Base-by-base conservation (phyloP, 2,329 filamentous ascomycete species). In the Ascosphaera aggregata region DNA sequence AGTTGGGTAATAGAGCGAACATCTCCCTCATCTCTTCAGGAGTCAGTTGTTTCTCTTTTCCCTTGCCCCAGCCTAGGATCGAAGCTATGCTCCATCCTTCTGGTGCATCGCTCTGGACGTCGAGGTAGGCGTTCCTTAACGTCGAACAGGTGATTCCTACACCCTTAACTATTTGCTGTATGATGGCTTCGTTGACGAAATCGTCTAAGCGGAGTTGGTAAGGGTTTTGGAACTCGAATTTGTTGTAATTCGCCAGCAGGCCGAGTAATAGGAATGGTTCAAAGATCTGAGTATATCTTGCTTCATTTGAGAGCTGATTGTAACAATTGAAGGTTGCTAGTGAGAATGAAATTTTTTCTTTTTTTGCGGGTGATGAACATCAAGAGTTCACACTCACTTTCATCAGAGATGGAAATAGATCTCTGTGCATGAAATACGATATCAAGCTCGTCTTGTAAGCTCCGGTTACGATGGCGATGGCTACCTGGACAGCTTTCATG, bases 141-240 rank as follows among this genome's bases (percentile, higher is more conserved):
- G 59, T 61, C 38, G 67, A 64, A 49, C 80, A 92, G 0, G 78
- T 75, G 41, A 69, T 62, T 2, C 84, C 82, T 17, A 93, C 70
- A 41, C 77, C 78, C 38, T 65, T 64, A 35, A 92, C 73, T 45
- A 93, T 80, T 50, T 80, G 81, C 43, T 76, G 70, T 49, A 95
- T 94, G 2, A 79, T 77, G 0, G 67, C 63, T 51, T 95, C 85
- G 52, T 98, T 93, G 49, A 94, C 82, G 56, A 95, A 95, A 55
- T 95, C 85, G 49, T 86, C 84, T 13, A 98, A 67, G 19, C 86
- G 79, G 44, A 91, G 63, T 49, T 89, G 78, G 50, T 98, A 98
- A 0, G 86, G 86, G 48, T 98, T 98, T 54, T 93, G 85, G 41
- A 91, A 86, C 57, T 98, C 89, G 51, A 98, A 98, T 56, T 95